Base-by-base conservation (phyloP, 805 yeast species). In the Pichia ethanolica region DNA sequence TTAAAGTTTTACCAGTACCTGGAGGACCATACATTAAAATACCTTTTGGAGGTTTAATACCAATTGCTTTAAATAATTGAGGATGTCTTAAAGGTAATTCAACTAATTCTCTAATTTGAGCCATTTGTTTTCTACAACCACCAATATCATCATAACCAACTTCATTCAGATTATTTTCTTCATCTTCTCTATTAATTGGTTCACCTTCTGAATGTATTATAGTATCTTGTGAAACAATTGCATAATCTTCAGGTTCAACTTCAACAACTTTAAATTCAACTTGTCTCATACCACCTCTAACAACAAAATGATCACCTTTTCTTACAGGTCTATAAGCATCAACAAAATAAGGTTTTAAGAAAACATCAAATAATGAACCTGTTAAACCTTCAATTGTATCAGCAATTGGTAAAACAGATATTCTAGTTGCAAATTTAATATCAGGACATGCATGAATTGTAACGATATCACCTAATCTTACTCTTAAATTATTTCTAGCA, bases 111-210 rank as follows among this genome's bases (percentile, higher is more conserved):
- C 99, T 84, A 65, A 93, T 91, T 73, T 93, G 99, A 42, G 99
- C 99, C 96, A 93, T 90, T 73, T 93, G 99, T 72, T 91, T 93
- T 73, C 96, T 86, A 73, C 97, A 89, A 47, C 99, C 99, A 70
- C 99, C 99, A 67, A 93, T 91, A 62, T 93, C 99, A 68, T 93
- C 99, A 68, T 93, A 93, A 60, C 99, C 99, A 53, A 93, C 98
- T 57, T 93, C 99, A 62, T 86, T 89, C 70, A 93, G 78, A 69
- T 86, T 91, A 70, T 89, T 89, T 73, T 93, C 99, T 71, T 91
- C 98, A 64, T 90, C 98, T 72, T 90, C 98, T 68, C 98, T 83
- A 72, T 87, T 88, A 71, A 93, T 91, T 64, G 99, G 97, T 62
- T 93, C 99, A 66, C 99, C 99, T 70, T 93, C 99, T 65, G 96